Base-by-base conservation (phyloP, 2,329 filamentous ascomycete genomes). In the Tothia fuscella region DNA sequence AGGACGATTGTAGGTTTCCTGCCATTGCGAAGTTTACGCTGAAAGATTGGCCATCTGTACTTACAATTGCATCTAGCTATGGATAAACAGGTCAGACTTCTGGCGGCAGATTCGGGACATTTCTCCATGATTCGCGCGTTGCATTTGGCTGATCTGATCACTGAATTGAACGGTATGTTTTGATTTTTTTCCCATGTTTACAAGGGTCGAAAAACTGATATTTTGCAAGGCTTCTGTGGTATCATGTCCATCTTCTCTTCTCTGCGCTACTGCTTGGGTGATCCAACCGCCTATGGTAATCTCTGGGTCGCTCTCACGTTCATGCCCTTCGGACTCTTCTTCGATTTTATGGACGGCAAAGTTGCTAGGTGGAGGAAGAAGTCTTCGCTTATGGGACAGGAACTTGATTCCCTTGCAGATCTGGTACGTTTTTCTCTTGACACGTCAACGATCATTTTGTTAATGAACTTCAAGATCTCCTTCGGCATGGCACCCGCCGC, bases 261-360 rank as follows among this genome's bases (percentile, higher is more conserved):
- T 19, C 76, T 98, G 66, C 84, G 87, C 51, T 96, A 96, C 71
- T 91, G 83, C 62, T 74, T 93, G 48, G 80, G 79, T 48, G 51
- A 59, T 47, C 72, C 81, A 6, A 58, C 70, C 45, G 67, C 81
- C 42, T 68, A 76, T 51, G 68, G 68, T 40, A 81, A 86, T 52
- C 67, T 95, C 42, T 96, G 84, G 74, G 66, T 80, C 25, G 88
- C 91, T 2, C 76, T 98, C 37, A 76, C 69, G 4, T 85, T 95
- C 62, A 82, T 96, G 62, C 89, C 89, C 1, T 84, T 95, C 46
- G 88, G 87, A 4, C 70, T 96, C 10, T 95, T 96, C 68, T 96
- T 96, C 61, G 91, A 98, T 63, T 93, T 94, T 58, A 86, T 96
- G 72, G 91, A 98, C 61, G 91, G 91, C 57, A 91, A 88, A 59